These are phyloP conservation scores for Herpetomonas samuelpessoai DNA, from an alignment of 208 protist species.

Conservation along the genomic window DNA sequence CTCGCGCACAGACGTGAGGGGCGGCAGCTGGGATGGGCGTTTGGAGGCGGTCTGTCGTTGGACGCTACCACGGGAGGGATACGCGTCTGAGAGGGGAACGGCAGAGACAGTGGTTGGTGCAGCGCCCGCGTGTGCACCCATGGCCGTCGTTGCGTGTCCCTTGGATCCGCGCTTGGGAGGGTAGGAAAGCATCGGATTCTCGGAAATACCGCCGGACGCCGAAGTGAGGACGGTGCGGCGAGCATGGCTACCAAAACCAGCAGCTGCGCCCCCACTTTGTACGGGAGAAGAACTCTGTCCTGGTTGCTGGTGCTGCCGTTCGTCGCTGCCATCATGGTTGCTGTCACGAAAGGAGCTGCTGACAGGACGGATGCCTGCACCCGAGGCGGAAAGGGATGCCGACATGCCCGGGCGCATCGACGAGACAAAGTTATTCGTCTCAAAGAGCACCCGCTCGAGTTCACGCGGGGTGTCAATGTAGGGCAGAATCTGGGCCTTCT, in stretches of 20 bases:
- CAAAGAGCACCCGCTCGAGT: slow-evolving; percentile 53
- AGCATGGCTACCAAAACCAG: no score
- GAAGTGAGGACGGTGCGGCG: no score
- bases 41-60: neutral
- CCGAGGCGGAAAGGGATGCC: neutral
- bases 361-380: neutral
- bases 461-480: slow-evolving; percentile 32
- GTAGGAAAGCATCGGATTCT: no score
- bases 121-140: no score
- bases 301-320: no score
- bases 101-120: neutral
- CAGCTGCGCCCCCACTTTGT: no score
- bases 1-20: neutral
- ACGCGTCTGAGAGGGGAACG: neutral
- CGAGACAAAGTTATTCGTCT: slow-evolving; percentile 45
- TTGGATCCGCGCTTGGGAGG: no score
- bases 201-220: no score
- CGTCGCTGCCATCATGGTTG: no score
- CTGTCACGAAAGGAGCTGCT: no score
- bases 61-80: neutral
- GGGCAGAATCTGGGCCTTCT: slow-evolving; percentile 36
- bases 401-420: slow-evolving; percentile 22
- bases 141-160: no score
- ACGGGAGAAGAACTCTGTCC: no score
- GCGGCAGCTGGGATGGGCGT: neutral